A percentile compares a stretch with the other conserved stretches of the same genome.
These are phyloP conservation scores for Medakamo hakoo DNA, from an alignment of 139 green algal genomes.

Conservation along the genomic window DNA sequence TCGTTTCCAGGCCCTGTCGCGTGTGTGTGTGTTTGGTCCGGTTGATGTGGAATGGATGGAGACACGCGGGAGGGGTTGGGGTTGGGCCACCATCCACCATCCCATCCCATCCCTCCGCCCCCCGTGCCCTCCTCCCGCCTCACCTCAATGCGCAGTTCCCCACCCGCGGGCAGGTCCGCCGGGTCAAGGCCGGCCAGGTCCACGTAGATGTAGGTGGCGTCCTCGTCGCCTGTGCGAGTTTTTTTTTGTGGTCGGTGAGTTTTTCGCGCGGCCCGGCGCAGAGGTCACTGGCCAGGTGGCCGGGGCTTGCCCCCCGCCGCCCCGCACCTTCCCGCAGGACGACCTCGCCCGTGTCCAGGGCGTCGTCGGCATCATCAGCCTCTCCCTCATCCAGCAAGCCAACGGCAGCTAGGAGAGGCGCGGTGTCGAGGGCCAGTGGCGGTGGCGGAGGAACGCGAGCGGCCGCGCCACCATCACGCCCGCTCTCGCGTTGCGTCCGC, in stretches of 20 bases:
- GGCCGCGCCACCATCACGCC: too few species aligned
- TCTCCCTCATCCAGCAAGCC: background rate
- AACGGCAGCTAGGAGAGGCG: too few species aligned
- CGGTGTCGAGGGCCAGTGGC: too few species aligned
- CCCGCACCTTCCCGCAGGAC: conserved; percentile 3
- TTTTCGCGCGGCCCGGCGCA: background rate
- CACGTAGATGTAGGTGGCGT: conserved; percentile 6
- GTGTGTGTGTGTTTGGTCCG: background rate
- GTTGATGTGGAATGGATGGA: background rate
- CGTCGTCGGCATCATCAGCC: background rate
- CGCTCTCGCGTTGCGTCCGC: too few species aligned
- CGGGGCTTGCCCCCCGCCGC: too few species aligned
- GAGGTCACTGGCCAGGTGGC: background rate
- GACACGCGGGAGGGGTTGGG: too few species aligned
- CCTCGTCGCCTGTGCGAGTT: conserved; percentile 8
- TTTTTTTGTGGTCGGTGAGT: background rate
- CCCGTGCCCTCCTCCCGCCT: too few species aligned
- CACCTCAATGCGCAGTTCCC: too few species aligned
- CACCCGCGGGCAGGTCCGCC: too few species aligned
- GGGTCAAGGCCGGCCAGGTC: conserved; percentile 3
- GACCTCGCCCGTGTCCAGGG: background rate
- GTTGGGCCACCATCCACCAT: too few species aligned
- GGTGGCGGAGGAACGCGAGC: too few species aligned
- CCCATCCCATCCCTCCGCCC: too few species aligned
- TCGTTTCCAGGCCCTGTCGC: background rate